Evolutionary conservation across 2,329 filamentous ascomycete genomes (phyloP), one percentile per base, ranked within the genome.

Genomic region (Ophiostoma novo-ulmi): DNA sequence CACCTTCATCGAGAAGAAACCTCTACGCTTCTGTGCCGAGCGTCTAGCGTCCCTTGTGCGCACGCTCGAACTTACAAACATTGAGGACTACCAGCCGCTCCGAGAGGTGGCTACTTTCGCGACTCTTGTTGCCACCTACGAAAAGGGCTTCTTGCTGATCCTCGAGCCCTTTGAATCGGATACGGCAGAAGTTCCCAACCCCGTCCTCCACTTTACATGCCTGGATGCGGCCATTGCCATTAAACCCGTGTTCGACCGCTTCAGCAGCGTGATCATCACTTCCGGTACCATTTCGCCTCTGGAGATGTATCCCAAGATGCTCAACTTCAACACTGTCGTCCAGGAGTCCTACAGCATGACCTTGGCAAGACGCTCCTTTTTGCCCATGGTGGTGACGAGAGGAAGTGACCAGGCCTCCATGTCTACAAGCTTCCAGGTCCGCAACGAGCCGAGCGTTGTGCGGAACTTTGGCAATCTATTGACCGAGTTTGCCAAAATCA

Each of bases 231-330:
- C 96, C 0, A 99, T 99, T 74, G 95, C 96, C 61, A 99, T 99
- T 77, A 96, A 95, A 73, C 95, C 95, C 0, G 94, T 99, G 5
- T 97, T 99, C 77, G 94, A 99, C 72, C 90, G 95, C 69, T 99
- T 99, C 79, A 94, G 92, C 79, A 98, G 95, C 1, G 95, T 99
- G 74, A 97, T 99, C 77, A 98, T 99, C 78, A 99, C 95, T 0
- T 98, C 95, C 0, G 95, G 95, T 73, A 99, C 95, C 1, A 93
- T 99, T 73, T 98, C 95, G 1, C 95, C 95, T 0, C 82, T 99
- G 3, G 96, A 99, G 78, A 99, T 99, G 91, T 99, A 99, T 77
- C 96, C 95, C 0, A 97, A 97, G 77, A 99, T 99, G 94, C 88
- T 99, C 36, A 91, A 93, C 69, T 99, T 99, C 80, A 85, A 86